A percentile compares a stretch with the other conserved stretches of the same genome.
These are phyloP conservation scores for Gracilaria domingensis DNA, from an alignment of 23 red algal genomes.

Conservation along the genomic window DNA sequence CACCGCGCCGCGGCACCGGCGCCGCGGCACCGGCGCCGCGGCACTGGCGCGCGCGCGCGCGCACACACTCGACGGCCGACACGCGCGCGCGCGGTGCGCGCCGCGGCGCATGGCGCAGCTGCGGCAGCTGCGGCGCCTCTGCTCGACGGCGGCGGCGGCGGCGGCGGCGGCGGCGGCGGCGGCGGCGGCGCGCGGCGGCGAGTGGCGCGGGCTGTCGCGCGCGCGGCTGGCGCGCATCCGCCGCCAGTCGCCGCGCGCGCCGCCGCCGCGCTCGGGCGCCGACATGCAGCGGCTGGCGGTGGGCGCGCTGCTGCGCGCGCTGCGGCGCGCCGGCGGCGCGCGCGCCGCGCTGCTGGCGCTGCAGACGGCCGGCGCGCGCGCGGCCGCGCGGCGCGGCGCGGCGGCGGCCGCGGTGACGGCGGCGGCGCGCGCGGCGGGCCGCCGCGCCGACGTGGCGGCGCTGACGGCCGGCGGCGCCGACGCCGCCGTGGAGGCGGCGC, in stretches of 20 bases:
- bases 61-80: too few relatives aligned
- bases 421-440: constrained; percentile 17
- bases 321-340: not conserved
- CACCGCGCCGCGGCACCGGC: too few relatives aligned
- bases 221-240: constrained; percentile 20
- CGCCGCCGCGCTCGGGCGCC: too few relatives aligned
- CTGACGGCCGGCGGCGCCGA: constrained; percentile 39
- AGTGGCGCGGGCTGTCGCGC: not conserved
- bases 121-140: not conserved
- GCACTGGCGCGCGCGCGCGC: too few relatives aligned
- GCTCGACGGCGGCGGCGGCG: too few relatives aligned
- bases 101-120: not conserved
- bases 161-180: too few relatives aligned
- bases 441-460: not conserved
- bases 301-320: too few relatives aligned
- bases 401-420: not conserved
- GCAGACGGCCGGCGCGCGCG: constrained; percentile 15
- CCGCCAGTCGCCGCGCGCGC: not conserved
- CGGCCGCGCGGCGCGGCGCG: not conserved
- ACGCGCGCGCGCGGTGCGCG: too few relatives aligned
- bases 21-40: too few relatives aligned
- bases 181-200: not conserved
- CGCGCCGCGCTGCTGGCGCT: not conserved
- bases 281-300: too few relatives aligned
- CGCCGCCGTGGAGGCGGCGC: constrained; percentile 9